phyloP scores from a whole-genome alignment of 1,284 basidiomycete genomes.

The Coniferiporia sulphurascens region DNA sequence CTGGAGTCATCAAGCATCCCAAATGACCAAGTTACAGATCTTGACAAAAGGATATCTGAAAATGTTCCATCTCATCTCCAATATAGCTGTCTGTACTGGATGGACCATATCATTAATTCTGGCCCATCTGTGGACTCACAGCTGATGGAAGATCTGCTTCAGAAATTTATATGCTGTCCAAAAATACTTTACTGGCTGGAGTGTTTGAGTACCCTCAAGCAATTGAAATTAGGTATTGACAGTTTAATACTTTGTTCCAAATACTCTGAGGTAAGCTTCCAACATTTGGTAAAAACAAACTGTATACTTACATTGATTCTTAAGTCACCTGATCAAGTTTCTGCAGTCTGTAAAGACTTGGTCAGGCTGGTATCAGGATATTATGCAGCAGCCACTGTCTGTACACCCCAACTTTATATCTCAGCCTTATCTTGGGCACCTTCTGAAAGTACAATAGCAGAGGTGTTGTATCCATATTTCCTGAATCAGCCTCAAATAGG shows the following conservation, averaged over 20 bases:
- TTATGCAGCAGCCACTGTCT: not conserved
- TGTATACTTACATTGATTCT: not conserved
- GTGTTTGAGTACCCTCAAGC: not conserved
- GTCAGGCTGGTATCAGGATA: not conserved
- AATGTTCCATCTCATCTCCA: not conserved
- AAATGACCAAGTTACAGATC: slow-evolving; percentile 24
- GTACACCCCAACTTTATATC: not conserved
- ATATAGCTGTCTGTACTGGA: slow-evolving; percentile 1
- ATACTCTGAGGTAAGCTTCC: too few species aligned
- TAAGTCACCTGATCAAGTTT: not conserved
- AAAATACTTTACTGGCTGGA: not conserved
- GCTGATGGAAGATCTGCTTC: not conserved
- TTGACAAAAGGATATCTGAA: slow-evolving; percentile 5
- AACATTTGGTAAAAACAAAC: too few species aligned
- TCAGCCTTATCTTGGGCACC: not conserved
- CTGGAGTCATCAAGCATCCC: slow-evolving; percentile 25
- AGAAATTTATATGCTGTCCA: not conserved
- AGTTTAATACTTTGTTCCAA: too few species aligned
- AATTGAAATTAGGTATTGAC: too few species aligned
- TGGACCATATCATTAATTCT: not conserved
- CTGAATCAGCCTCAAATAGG: not conserved
- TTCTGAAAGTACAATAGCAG: not conserved
- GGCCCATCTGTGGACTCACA: not conserved
- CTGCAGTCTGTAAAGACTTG: not conserved
- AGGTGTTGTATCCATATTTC: not conserved